Conservation (phyloP, 192 early-diverging fungal species). For the Chytriomyces hyalinus region DNA sequence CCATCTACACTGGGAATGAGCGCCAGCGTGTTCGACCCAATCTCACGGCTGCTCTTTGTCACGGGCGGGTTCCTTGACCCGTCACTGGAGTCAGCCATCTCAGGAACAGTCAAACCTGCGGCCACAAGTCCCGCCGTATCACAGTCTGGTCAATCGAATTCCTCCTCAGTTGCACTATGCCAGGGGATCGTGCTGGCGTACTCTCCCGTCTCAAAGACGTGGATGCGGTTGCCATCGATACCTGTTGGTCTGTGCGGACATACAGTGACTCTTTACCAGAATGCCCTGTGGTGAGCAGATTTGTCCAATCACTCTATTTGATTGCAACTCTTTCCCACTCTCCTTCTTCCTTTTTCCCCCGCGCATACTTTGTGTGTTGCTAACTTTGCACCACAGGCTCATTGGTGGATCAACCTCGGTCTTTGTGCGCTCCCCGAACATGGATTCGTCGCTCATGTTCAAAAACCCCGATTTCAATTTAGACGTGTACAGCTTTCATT, state of each 20-base stretch:
- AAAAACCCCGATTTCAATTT: conserved; percentile 1
- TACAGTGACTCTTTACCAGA: conserved; percentile 8
- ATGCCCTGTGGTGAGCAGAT: conserved; percentile 4
- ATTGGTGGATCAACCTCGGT: conserved; percentile 26
- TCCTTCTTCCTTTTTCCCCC: not conserved
- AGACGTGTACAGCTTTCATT: not conserved
- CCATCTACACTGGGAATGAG: not conserved
- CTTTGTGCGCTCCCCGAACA: not conserved
- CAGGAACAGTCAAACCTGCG: not conserved
- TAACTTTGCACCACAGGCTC: not conserved
- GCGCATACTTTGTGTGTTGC: not conserved
- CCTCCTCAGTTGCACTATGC: not conserved
- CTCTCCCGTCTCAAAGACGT: not conserved
- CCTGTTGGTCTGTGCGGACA: conserved; percentile 38
- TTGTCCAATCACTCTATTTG: not conserved
- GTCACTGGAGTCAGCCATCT: not conserved
- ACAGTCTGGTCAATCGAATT: too few relatives aligned
- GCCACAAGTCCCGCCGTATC: not conserved
- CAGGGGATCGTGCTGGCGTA: not conserved
- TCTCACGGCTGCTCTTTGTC: conserved; percentile 11
- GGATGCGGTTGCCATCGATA: conserved; percentile 3
- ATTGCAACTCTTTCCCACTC: not conserved
- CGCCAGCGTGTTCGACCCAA: not conserved
- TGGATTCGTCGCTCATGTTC: not conserved
- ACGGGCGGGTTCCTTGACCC: conserved; percentile 26